These are phyloP conservation scores for Clonostachys rhizophaga DNA, from an alignment of 2,329 filamentous ascomycete genomes.

Conservation along the genomic window DNA sequence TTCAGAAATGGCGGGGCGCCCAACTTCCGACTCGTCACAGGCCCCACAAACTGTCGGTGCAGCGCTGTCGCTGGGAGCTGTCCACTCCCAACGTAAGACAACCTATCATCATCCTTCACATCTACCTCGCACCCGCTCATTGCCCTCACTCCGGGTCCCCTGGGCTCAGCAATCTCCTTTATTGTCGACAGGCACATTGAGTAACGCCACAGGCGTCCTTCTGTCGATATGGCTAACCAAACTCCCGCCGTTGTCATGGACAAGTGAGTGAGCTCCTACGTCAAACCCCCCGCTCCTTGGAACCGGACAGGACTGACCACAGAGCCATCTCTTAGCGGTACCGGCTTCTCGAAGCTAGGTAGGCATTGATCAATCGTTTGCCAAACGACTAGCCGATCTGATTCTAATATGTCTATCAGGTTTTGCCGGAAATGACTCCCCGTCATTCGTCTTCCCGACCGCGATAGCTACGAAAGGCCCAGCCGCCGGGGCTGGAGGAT, in stretches of 20 bases:
- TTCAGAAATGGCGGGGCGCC: too few relatives aligned
- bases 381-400: not conserved
- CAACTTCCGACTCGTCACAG: too few relatives aligned
- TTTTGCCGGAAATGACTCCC: conserved; percentile 98
- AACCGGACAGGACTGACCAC: conserved; percentile 20
- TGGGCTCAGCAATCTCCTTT: not conserved
- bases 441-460: conserved; percentile 98
- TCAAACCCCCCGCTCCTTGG: conserved; percentile 17
- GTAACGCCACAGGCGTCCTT: not conserved
- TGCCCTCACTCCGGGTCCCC: conserved; percentile 9
- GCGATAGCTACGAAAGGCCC: conserved; percentile 93
- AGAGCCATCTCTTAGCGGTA: conserved; percentile 65
- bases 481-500: conserved; percentile 64
- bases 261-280: conserved; percentile 71
- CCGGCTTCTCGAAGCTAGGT: conserved; percentile 99
- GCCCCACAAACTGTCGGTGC: not conserved
- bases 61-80: not conserved
- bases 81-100: not conserved
- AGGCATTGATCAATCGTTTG: conserved; percentile 21
- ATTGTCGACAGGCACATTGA: not conserved
- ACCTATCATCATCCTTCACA: not conserved
- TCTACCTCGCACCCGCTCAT: not conserved
- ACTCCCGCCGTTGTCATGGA: conserved; percentile 99
- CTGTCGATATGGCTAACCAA: conserved; percentile 78
- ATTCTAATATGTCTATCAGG: conserved; percentile 44